These are phyloP conservation scores for Oryza punctata DNA, from an alignment of 176 grass and related monocot genomes.

Conservation along the genomic window DNA sequence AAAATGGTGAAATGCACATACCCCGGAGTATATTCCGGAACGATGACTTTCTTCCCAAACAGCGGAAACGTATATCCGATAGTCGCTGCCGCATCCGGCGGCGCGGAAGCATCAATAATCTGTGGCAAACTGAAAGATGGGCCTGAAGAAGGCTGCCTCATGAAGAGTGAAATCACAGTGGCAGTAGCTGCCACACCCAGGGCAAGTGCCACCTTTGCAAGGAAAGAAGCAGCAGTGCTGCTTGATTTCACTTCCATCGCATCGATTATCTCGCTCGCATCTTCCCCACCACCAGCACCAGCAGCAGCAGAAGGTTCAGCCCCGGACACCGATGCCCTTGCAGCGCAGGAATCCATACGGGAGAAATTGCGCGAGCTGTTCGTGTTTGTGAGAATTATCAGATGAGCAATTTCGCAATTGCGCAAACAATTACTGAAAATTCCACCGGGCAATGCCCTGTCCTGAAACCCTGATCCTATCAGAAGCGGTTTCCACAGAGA, in stretches of 20 bases:
- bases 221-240: conserved; percentile 40
- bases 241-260: conserved; percentile 45
- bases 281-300: conserved; percentile 33
- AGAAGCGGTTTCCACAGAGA: neutral
- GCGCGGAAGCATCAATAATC: conserved; percentile 58
- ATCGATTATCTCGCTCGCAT: conserved; percentile 49
- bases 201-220: conserved; percentile 66
- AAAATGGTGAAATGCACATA: conserved; percentile 44
- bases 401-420: neutral
- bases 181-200: conserved; percentile 59
- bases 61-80: conserved; percentile 60
- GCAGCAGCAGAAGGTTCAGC: conserved; percentile 42
- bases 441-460: neutral
- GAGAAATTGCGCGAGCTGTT: conserved; percentile 37
- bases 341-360: conserved; percentile 8
- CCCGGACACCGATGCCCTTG: conserved; percentile 44
- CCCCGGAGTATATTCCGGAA: conserved; percentile 81
- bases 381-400: conserved; percentile 14
- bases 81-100: conserved; percentile 40
- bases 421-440: neutral
- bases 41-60: conserved; percentile 71
- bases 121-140: conserved; percentile 64
- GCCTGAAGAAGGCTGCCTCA: conserved; percentile 49
- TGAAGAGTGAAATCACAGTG: conserved; percentile 53
- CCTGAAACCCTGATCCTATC: neutral